A percentile compares a stretch with the other conserved stretches of the same genome.
phyloP scores from a whole-genome alignment of 2,329 filamentous ascomycete genomes.

The Claviceps arundinis region DNA sequence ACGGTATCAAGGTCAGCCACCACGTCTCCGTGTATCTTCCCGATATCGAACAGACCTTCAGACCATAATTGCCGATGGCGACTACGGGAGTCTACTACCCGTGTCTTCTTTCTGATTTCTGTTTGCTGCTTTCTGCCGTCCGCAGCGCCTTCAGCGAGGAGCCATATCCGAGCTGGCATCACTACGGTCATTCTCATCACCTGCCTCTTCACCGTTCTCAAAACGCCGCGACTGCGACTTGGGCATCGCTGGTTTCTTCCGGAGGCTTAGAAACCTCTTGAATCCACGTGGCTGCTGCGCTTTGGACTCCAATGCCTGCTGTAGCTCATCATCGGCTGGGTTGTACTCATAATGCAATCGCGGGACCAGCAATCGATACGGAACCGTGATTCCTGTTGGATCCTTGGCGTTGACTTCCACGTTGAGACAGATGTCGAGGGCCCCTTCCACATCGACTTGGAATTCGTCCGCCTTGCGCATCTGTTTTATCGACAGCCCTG shows the following conservation, averaged over 20 bases:
- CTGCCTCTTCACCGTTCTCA: constrained; percentile 12
- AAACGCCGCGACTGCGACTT: constrained; percentile 5
- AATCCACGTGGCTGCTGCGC: constrained; percentile 24
- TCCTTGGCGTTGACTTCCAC: constrained; percentile 79
- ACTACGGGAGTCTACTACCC: too few species aligned
- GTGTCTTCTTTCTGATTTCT: neutral
- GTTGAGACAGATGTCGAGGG: constrained; percentile 77
- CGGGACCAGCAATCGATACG: constrained; percentile 79
- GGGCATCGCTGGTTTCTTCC: constrained; percentile 20
- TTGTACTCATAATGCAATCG: constrained; percentile 50
- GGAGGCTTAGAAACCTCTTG: constrained; percentile 32
- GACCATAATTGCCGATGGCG: too few species aligned
- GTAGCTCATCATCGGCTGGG: constrained; percentile 24
- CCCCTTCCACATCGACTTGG: constrained; percentile 65
- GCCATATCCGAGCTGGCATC: constrained; percentile 4
- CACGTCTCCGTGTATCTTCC: neutral
- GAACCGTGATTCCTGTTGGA: constrained; percentile 74
- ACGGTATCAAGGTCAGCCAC: neutral
- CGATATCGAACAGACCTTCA: too few species aligned
- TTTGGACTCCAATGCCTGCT: constrained; percentile 5
- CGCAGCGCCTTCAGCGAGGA: constrained; percentile 1
- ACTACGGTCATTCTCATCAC: constrained; percentile 9
- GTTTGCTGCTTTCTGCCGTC: neutral
- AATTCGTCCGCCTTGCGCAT: constrained; percentile 38
- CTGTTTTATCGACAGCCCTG: constrained; percentile 51